Base-by-base conservation (phyloP, 208 protist species). In the Leishmania turanica region DNA sequence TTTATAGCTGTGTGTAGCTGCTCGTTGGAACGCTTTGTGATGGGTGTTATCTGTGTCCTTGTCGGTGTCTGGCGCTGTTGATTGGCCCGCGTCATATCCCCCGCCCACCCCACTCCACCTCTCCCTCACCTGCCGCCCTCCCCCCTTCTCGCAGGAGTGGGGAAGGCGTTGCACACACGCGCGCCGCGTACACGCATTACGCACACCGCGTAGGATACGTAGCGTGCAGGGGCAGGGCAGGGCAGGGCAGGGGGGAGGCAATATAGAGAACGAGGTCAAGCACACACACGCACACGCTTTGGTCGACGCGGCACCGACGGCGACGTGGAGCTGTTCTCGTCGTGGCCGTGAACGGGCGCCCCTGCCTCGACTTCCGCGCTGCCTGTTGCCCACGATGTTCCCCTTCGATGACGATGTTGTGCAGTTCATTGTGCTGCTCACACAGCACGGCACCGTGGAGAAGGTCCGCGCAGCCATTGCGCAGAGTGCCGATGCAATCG, bases 391-490 rank as follows among this genome's bases (percentile, higher is more conserved):
- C 42, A 73, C 15, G 1, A 56, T 47, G 42, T 64, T 82, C 8
- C 83, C 81, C 19, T 90, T 90, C 72, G 77, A 76, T 15, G 87
- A 95, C 70, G 90, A 95, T 34, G 93, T 95, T 9, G 70, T 95
- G 64, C 58, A 89, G 51, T 89, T 91, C 51, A 83, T 95, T 64
- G 78, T 88, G 49, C 70, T 84, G 37, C 89, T 97, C 58, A 90
- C 88, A 74, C 79, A 88, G 75, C 87, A 84, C 27, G 86, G 87
- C 66, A 90, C 91, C 2, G 81, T 80, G 51, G 49, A 88, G n/a
- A 75, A 90, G 58, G 84, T 97, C n/a, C 88, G 85, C 27, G 86
- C 84, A 19, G 93, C 93, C 4, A 75, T 97, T 31, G 7, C 34
- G 9, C 77, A 75, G 13, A 86, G 90, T 60, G 11, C 74, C 15